phyloP scores from a whole-genome alignment of 2,329 filamentous ascomycete species.

The Calonectria hongkongensis region DNA sequence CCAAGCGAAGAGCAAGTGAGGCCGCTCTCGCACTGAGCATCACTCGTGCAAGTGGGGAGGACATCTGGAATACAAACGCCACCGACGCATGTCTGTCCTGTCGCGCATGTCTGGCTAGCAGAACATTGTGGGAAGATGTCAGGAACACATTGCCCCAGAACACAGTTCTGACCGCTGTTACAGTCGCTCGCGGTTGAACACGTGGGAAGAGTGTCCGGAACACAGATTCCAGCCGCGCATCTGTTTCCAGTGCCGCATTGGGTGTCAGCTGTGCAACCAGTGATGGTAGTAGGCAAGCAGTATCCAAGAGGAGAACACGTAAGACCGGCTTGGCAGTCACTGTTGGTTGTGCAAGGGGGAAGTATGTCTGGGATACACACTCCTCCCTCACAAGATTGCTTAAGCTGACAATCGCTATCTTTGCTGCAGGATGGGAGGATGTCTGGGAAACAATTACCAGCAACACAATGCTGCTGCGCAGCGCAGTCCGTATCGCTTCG shows the following conservation, averaged over 20 bases:
- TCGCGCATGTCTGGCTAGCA: not conserved
- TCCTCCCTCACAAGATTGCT: constrained; percentile 13
- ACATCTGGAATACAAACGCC: constrained; percentile 30
- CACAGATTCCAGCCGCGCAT: constrained; percentile 25
- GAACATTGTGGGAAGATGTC: constrained; percentile 24
- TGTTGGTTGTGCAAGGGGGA: constrained; percentile 9
- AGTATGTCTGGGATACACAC: constrained; percentile 27
- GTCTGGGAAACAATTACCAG: constrained; percentile 10
- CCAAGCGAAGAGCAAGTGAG: constrained; percentile 25
- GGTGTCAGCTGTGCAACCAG: not conserved
- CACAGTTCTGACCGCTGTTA: not conserved
- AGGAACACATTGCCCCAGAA: constrained; percentile 10
- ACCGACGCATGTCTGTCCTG: constrained; percentile 4
- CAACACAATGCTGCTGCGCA: constrained; percentile 1
- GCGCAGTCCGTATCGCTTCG: not conserved
- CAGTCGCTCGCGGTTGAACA: constrained; percentile 12
- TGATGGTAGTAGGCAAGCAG: constrained; percentile 1
- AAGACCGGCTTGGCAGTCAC: not conserved
- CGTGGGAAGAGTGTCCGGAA: not conserved
- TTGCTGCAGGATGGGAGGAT: constrained; percentile 1
- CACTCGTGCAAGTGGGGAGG: constrained; percentile 1
- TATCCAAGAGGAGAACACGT: constrained; percentile 21
- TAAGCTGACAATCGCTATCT: not conserved
- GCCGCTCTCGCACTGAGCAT: constrained; percentile 7
- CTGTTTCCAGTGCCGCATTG: not conserved